Base-by-base conservation (phyloP, 78 protist species). In the Polysphondylium violaceum region DNA sequence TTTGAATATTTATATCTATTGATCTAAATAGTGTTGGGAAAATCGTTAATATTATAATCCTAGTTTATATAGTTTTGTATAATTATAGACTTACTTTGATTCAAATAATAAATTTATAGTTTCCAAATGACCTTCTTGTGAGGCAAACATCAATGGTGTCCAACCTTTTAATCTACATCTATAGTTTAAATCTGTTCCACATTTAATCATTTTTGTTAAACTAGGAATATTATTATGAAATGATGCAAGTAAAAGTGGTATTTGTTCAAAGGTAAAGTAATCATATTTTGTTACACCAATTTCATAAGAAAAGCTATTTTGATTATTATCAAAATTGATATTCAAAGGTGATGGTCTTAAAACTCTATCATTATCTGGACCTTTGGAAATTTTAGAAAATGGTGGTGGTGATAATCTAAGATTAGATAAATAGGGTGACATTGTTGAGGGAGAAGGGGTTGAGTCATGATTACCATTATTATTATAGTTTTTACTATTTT, bases 141-240 rank as follows among this genome's bases (percentile, higher is more conserved):
- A 11, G 0, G 90, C 76, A 19, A 68, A 69, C 90, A 81, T 81
- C 19, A 81, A 41, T 27, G 90, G 90, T 19, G 90, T 68, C 90
- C 90, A 81, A 23, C 78, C 78, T 35, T 29, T 50, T 19, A 27
- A 43, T 25, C 40, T 31, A 41, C 90, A 81, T 56, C 69, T 41
- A 55, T 81, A 63, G 31, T 81, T 81, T 16, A 81, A 9, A 43
- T 81, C 90, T 7, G 43, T 27, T 0, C 71, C 78, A 27, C 41
- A 14, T 25, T 25, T 7, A 5, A 81, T 33, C 76, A 67, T 55
- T 38, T 73, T 55, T 43, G 56, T 81, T 69, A 81, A 27, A 56
- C 90, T 69, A 23, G 16, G 23, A 1, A 61, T n/a, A 58, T 81
- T 63, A 29, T 81, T 81, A 55, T 81, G 73, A 81, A 33, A 81